Evolutionary conservation across 768 basidiomycete genomes (phyloP), one percentile per base, ranked within the genome.

Genomic region (Infundibulicybe gibba): DNA sequence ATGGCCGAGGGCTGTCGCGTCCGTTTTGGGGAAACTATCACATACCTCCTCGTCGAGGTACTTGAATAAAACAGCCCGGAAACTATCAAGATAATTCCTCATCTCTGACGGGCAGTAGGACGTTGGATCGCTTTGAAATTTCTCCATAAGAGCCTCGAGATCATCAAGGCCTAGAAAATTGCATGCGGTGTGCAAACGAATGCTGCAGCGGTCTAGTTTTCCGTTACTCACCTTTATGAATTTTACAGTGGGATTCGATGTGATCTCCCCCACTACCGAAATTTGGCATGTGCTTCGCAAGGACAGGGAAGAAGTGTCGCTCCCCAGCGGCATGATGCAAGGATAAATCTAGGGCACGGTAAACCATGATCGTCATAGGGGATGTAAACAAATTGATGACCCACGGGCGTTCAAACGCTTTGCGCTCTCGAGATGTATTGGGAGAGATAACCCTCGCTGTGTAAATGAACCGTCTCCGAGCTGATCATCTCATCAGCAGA

Each of bases 261-360:
- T 79, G 77, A 45, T 73, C 65, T n/a, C 63, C 57, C 30, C 58
- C 54, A 11, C 62, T 58, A 6, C 65, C 54, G 50, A 81, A 80
- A 51, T 70, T 54, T 10, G 71, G 66, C 72, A 81, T 78, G 20
- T 61, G 64, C 49, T 69, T 65, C 1, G 67, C 76, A 12, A 81
- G 64, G 6, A 69, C 47, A 2, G 78, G 78, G 58, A 80, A 81
- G 19, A 80, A 55, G 49, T 71, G 62, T 14, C 61, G 56, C 56
- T 80, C 77, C 50, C 79, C 77, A 50, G 77, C 74, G 9, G 69
- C 73, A 54, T 80, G 79, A 51, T 81, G 79, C 54, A 67, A 61
- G 1, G 71, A 76, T 39, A 81, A 59, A 46, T 78, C 79, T 81
- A n/a, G 56, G 16, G 16, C 34, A 32, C 19, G 21, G 30, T 38